phyloP scores from a whole-genome alignment of 1,284 basidiomycete species.

The Microbotryomycetes sp. region DNA sequence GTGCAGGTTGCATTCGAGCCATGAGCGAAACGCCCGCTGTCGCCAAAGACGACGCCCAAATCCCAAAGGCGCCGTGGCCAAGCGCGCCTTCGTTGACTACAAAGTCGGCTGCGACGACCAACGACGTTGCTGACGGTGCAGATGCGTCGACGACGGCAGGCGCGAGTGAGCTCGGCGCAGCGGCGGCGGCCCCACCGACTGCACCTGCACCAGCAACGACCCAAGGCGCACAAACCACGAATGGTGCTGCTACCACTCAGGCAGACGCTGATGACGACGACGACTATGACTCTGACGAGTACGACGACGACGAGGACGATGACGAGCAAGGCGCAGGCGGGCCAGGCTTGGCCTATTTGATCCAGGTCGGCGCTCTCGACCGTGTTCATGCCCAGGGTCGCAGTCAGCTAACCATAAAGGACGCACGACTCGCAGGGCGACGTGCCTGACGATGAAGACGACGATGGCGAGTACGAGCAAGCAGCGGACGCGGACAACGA shows the following conservation, averaged over 20 bases:
- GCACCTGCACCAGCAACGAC: not conserved
- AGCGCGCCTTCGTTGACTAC: not conserved
- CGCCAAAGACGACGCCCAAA: not conserved
- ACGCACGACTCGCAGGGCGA: conserved; percentile 1
- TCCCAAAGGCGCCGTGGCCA: not conserved
- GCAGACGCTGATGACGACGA: conserved; percentile 1
- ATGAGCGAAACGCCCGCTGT: not conserved
- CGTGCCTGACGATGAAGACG: conserved; percentile 21
- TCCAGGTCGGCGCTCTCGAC: conserved; percentile 7
- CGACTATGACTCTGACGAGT: conserved; percentile 6
- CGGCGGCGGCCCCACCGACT: conserved; percentile 2
- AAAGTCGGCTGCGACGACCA: not conserved
- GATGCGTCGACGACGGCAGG: not conserved
- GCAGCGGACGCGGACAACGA: not conserved
- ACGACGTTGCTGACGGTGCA: not conserved
- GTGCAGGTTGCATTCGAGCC: too few species aligned
- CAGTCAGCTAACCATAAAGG: not conserved
- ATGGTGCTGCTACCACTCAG: not conserved
- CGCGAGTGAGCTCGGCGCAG: not conserved
- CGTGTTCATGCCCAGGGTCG: not conserved
- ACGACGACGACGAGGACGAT: conserved; percentile 1
- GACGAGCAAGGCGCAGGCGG: conserved; percentile 24
- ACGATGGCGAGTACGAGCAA: conserved; percentile 23
- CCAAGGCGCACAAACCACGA: too few species aligned
- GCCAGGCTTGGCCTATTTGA: conserved; percentile 24